Evolutionary conservation across 164 flowering plant genomes (phyloP).

Genomic region (Vitis cinerea): DNA sequence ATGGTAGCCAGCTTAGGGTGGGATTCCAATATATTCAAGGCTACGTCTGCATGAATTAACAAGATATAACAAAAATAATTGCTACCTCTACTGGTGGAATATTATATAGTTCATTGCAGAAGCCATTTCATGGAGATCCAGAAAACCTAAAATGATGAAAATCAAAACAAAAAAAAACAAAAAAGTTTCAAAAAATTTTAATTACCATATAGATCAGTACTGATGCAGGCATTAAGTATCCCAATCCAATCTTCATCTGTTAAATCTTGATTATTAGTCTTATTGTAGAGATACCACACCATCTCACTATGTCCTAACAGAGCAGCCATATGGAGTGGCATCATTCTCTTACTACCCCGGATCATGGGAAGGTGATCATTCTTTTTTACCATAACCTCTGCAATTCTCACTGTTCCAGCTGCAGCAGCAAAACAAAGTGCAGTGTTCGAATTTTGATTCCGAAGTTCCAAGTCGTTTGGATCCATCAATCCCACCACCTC

Average conservation of each 20-base stretch:
- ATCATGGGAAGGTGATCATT: constrained; percentile 6
- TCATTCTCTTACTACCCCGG: not conserved
- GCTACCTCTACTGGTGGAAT: too few relatives aligned
- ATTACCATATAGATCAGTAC: constrained; percentile 19
- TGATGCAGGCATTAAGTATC: constrained; percentile 14
- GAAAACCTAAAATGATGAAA: not conserved
- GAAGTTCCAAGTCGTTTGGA: constrained; percentile 6
- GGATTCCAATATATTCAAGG: not conserved
- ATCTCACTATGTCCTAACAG: constrained; percentile 25
- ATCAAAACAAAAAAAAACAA: too few relatives aligned
- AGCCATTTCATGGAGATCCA: not conserved
- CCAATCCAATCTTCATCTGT: constrained; percentile 11
- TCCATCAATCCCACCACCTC: not conserved
- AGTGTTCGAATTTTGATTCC: constrained; percentile 12
- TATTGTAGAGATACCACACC: constrained; percentile 19
- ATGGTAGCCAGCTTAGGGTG: not conserved
- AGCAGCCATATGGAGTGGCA: constrained; percentile 25
- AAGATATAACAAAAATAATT: too few relatives aligned
- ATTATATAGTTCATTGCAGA: not conserved
- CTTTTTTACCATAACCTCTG: constrained; percentile 25
- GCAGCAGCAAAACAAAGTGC: constrained; percentile 36
- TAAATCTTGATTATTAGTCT: not conserved
- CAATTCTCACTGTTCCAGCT: constrained; percentile 20
- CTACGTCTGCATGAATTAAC: not conserved
- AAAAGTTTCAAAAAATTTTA: too few relatives aligned